These are phyloP conservation scores for Backusella luteola DNA, from an alignment of 192 early-diverging fungal species.

Conservation along the genomic window DNA sequence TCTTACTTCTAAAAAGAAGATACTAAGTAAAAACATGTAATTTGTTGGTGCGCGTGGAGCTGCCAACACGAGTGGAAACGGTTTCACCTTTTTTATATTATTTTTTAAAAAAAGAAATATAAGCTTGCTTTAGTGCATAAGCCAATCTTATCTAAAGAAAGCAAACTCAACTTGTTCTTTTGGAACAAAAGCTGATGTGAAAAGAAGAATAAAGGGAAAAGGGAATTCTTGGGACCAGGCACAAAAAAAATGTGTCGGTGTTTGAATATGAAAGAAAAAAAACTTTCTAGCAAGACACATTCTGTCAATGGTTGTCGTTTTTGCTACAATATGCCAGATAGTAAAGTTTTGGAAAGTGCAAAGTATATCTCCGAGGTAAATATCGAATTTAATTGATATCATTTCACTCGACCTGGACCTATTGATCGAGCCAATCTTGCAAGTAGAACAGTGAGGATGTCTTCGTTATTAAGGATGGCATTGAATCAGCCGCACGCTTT, in stretches of 20 bases:
- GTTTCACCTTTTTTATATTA: neutral
- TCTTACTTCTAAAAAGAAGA: neutral
- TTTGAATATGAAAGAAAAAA: neutral
- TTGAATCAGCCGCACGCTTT: slow-evolving; percentile 46
- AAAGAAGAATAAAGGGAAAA: neutral
- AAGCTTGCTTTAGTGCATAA: neutral
- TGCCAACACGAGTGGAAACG: neutral
- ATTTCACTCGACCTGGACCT: neutral
- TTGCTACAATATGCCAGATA: neutral
- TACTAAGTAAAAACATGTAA: neutral
- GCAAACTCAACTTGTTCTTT: neutral
- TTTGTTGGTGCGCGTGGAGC: neutral
- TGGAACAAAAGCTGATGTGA: neutral
- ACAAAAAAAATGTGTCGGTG: neutral
- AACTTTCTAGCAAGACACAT: neutral
- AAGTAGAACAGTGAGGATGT: slow-evolving; percentile 60
- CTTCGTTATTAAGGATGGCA: slow-evolving; percentile 50
- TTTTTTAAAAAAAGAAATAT: neutral
- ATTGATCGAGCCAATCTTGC: neutral
- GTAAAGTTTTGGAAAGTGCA: slow-evolving; percentile 48
- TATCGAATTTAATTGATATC: neutral
- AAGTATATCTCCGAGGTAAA: slow-evolving; percentile 52
- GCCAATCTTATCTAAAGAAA: neutral
- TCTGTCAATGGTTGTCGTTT: neutral
- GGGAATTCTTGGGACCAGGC: neutral